A percentile compares a stretch with the other conserved stretches of the same genome.
phyloP scores from a whole-genome alignment of 2,329 filamentous ascomycete species.

The Xylariaceae sp. region DNA sequence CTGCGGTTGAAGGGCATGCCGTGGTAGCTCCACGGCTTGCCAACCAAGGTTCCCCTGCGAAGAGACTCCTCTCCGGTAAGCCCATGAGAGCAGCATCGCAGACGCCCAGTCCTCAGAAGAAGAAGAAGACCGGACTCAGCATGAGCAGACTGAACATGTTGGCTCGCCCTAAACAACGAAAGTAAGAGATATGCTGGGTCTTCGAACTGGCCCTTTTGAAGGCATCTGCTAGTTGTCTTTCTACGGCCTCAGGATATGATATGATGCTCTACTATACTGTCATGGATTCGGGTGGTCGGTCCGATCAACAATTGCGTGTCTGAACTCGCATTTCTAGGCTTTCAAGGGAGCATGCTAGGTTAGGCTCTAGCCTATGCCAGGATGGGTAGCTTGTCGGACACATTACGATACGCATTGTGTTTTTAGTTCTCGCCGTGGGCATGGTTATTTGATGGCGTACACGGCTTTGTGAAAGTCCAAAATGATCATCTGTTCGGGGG shows the following conservation, averaged over 20 bases:
- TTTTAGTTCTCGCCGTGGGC: too few species aligned
- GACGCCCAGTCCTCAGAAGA: constrained; percentile 46
- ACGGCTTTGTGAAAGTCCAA: constrained; percentile 14
- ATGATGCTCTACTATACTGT: constrained; percentile 5
- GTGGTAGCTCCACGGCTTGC: constrained; percentile 45
- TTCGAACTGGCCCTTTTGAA: background rate
- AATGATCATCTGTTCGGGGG: background rate
- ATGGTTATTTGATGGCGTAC: too few species aligned
- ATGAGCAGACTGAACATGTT: constrained; percentile 58
- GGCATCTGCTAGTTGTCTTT: background rate
- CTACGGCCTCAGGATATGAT: constrained; percentile 8
- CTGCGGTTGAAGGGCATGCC: constrained; percentile 47
- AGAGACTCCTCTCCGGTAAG: too few species aligned
- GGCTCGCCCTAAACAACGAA: constrained; percentile 53
- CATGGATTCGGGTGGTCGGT: background rate
- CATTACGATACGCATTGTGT: too few species aligned
- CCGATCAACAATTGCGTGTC: too few species aligned
- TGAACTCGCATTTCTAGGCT: too few species aligned
- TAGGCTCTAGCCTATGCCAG: too few species aligned
- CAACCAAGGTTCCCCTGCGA: constrained; percentile 31
- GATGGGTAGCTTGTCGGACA: too few species aligned
- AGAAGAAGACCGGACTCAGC: constrained; percentile 49
- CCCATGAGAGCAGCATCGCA: constrained; percentile 11
- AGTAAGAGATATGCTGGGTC: too few species aligned
- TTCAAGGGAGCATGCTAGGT: too few species aligned